phyloP scores from a whole-genome alignment of 257 asterid species.

The Solanum okadae region DNA sequence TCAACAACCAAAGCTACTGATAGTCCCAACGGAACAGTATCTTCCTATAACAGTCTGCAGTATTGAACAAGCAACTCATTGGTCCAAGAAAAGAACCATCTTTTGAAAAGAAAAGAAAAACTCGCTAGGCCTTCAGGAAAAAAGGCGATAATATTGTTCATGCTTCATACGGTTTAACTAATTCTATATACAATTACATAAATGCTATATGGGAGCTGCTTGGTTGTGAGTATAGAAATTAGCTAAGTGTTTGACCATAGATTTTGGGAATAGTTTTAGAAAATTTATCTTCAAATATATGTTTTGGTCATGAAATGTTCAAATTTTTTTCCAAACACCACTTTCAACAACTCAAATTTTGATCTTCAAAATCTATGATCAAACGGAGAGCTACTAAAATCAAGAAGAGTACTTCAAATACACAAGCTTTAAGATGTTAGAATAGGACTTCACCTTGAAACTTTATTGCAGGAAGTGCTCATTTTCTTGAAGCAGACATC shows the following conservation, averaged over 20 bases:
- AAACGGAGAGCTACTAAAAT: background rate
- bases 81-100: background rate
- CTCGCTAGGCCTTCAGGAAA: background rate
- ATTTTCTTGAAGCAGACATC: background rate
- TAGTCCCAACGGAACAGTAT: background rate
- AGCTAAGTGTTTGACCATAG: background rate
- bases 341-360: background rate
- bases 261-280: background rate
- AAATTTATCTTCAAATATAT: no score
- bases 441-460: background rate
- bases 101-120: background rate
- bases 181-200: no score
- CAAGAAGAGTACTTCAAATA: background rate
- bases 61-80: background rate
- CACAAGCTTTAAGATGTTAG: background rate
- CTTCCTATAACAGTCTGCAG: background rate
- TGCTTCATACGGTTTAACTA: background rate
- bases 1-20: background rate
- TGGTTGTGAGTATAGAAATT: no score
- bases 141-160: background rate
- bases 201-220: no score
- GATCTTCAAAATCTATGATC: background rate
- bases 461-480: background rate
- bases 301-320: background rate
- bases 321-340: background rate